Conservation (phyloP, 331 rosid species). For the Acacia pycnantha region DNA sequence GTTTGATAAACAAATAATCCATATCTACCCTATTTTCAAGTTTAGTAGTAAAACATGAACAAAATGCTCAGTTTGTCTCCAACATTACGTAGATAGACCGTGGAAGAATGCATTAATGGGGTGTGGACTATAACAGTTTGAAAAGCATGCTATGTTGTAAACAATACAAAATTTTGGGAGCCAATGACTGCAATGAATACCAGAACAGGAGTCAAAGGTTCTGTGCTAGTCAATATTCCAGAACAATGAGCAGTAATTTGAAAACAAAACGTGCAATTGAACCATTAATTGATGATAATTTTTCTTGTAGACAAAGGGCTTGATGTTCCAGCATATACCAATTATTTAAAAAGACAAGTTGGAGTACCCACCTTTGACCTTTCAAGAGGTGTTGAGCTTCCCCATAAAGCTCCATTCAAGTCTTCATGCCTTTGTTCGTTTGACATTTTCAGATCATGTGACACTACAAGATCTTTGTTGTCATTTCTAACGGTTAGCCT, state of each 20-base stretch:
- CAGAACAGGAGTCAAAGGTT: background rate
- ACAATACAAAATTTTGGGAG: background rate
- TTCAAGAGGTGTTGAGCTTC: slow-evolving; percentile 52
- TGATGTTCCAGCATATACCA: slow-evolving; percentile 14
- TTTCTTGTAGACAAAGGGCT: background rate
- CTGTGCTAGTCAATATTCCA: background rate
- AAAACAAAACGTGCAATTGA: background rate
- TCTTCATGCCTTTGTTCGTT: slow-evolving; percentile 46
- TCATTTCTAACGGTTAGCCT: slow-evolving; percentile 34
- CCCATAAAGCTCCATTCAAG: slow-evolving; percentile 40
- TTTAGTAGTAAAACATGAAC: background rate
- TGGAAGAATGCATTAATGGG: background rate
- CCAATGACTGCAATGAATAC: background rate
- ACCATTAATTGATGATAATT: background rate
- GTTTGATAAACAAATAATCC: background rate
- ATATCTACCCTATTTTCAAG: background rate
- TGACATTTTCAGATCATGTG: slow-evolving; percentile 30
- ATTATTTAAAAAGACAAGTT: slow-evolving; percentile 20
- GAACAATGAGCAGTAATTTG: background rate
- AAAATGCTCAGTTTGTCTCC: background rate
- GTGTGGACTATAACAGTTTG: background rate
- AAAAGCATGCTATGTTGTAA: background rate
- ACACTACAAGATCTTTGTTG: slow-evolving; percentile 31
- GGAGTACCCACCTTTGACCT: slow-evolving; percentile 53
- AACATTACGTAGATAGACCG: background rate